These are phyloP conservation scores for Colletotrichum truncatum DNA, from an alignment of 2,329 filamentous ascomycete genomes.

Conservation along the genomic window DNA sequence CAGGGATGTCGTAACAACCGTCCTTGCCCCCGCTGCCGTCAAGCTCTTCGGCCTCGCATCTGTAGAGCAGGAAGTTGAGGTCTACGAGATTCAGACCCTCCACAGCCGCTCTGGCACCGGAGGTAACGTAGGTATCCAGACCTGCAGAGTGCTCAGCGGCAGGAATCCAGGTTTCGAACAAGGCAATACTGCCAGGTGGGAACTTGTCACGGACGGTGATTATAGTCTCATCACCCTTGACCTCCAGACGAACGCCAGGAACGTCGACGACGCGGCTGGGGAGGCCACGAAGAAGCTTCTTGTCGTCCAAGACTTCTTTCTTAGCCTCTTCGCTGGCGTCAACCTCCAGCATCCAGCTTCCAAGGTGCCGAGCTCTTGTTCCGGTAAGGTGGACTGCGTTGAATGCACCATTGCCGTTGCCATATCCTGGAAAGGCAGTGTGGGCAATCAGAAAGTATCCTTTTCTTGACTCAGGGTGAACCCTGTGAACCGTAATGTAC, in stretches of 20 bases:
- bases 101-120: constrained; percentile 83
- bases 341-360: constrained; percentile 92
- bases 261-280: constrained; percentile 83
- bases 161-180: constrained; percentile 97
- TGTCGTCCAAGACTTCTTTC: constrained; percentile 72
- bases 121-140: constrained; percentile 86
- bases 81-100: constrained; percentile 78
- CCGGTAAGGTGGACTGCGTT: constrained; percentile 82
- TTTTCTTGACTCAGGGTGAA: constrained; percentile 90
- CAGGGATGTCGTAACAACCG: constrained; percentile 89
- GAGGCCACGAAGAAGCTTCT: constrained; percentile 79
- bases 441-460: constrained; percentile 97
- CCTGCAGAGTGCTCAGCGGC: constrained; percentile 84
- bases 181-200: constrained; percentile 90
- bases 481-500: constrained; percentile 94
- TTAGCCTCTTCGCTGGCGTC: constrained; percentile 79
- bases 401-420: constrained; percentile 83
- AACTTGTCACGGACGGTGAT: constrained; percentile 86
- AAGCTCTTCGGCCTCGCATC: constrained; percentile 87
- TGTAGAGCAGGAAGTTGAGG: constrained; percentile 91
- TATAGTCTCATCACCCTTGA: constrained; percentile 76
- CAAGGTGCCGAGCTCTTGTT: constrained; percentile 85
- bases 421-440: constrained; percentile 92
- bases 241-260: constrained; percentile 76
- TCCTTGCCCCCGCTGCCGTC: constrained; percentile 82